Evolutionary conservation across 2,329 filamentous ascomycete genomes (phyloP).

Genomic region (Epichloe uncinata): DNA sequence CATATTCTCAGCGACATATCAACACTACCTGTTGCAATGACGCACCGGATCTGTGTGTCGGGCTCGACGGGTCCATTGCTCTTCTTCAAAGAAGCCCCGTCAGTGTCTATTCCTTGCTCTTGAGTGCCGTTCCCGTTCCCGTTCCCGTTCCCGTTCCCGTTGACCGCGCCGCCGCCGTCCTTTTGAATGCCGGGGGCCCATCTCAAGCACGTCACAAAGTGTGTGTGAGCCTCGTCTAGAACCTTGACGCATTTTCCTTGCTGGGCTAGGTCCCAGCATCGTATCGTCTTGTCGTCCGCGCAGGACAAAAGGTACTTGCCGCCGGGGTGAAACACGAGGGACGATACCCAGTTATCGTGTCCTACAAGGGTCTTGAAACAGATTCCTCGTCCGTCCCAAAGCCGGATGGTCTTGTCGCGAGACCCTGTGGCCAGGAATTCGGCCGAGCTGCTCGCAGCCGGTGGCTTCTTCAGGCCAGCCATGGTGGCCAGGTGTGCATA

Average conservation of each 20-base stretch:
- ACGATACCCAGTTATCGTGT: conserved; percentile 90
- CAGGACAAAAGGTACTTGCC: conserved; percentile 82
- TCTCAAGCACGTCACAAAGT: conserved; percentile 74
- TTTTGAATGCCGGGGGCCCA: conserved; percentile 56
- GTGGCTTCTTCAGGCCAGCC: conserved; percentile 73
- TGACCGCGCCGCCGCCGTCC: conserved; percentile 6
- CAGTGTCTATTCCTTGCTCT: conserved; percentile 12
- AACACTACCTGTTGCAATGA: conserved; percentile 78
- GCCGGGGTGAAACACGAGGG: conserved; percentile 76
- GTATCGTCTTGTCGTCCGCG: conserved; percentile 79
- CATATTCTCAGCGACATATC: conserved; percentile 71
- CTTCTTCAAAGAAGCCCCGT: conserved; percentile 32
- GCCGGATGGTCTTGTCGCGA: conserved; percentile 77
- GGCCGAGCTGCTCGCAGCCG: conserved; percentile 57
- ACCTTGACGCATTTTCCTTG: conserved; percentile 83
- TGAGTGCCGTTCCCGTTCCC: conserved; percentile 1
- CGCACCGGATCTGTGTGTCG: conserved; percentile 60
- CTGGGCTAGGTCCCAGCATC: conserved; percentile 88
- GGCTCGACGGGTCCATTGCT: conserved; percentile 23
- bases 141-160: background rate
- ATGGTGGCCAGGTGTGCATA: conserved; percentile 67
- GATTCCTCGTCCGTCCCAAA: conserved; percentile 80
- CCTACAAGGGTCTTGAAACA: conserved; percentile 73
- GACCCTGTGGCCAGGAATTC: conserved; percentile 86
- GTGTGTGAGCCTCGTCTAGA: conserved; percentile 61